Evolutionary conservation across 306 rosid genomes (phyloP).

Genomic region (Gastrolobium villosum): DNA sequence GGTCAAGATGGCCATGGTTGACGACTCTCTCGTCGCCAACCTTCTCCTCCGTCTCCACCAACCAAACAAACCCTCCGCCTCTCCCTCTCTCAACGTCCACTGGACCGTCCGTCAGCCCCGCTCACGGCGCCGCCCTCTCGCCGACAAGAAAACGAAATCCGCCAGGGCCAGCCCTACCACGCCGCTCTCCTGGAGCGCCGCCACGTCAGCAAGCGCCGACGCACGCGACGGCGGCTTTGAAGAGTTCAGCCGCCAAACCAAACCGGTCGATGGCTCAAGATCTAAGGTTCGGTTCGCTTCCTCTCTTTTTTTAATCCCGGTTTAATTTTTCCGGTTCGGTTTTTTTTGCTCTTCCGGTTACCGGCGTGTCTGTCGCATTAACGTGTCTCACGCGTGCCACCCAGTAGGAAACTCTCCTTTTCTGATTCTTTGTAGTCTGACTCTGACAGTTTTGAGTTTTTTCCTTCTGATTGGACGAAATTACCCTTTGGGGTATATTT

Average conservation of each 20-base stretch:
- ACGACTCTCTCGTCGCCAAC: slow-evolving; percentile 25
- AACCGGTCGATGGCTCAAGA: slow-evolving; percentile 53
- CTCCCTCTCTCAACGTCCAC: slow-evolving; percentile 40
- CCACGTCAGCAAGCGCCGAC: slow-evolving; percentile 63
- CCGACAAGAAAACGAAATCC: slow-evolving; percentile 41
- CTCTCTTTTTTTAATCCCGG: background rate
- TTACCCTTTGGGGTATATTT: slow-evolving; percentile 36
- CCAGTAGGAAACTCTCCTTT: slow-evolving; percentile 33
- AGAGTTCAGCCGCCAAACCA: slow-evolving; percentile 56
- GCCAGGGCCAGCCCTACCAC: slow-evolving; percentile 79
- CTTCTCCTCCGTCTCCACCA: slow-evolving; percentile 57
- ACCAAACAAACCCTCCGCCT: background rate
- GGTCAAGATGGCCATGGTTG: slow-evolving; percentile 27
- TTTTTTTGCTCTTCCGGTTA: background rate
- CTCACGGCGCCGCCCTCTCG: slow-evolving; percentile 42
- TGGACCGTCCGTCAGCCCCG: slow-evolving; percentile 81
- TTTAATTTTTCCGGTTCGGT: background rate
- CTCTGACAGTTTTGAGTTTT: slow-evolving; percentile 38
- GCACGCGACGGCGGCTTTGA: slow-evolving; percentile 53
- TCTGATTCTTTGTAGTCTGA: background rate
- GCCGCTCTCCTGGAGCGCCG: slow-evolving; percentile 79
- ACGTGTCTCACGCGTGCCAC: slow-evolving; percentile 12
- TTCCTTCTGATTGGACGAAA: slow-evolving; percentile 39
- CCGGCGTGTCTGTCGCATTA: slow-evolving; percentile 7
- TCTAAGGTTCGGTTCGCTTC: slow-evolving; percentile 81